phyloP scores from a whole-genome alignment of 352 stramenopile species.

The Globisporangium orthogonon region DNA sequence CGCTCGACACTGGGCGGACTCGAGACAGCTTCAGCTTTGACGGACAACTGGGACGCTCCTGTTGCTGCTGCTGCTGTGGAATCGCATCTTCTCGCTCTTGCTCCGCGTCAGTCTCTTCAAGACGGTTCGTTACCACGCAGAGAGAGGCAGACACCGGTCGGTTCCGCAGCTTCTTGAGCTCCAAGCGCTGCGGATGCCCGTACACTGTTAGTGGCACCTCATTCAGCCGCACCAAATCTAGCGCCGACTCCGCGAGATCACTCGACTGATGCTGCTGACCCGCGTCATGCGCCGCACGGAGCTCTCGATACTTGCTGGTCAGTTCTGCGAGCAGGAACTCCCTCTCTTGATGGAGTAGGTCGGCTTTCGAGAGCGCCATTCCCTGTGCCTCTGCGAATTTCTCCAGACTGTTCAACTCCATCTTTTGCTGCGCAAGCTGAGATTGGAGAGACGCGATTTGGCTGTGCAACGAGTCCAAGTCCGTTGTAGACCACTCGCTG shows the following conservation, averaged over 20 bases:
- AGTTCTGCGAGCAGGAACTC: slow-evolving; percentile 48
- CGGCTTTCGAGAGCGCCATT: slow-evolving; percentile 26
- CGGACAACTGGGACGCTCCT: not conserved
- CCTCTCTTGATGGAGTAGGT: slow-evolving; percentile 49
- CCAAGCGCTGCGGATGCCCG: slow-evolving; percentile 35
- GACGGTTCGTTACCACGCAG: slow-evolving; percentile 4
- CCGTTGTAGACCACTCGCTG: slow-evolving; percentile 37
- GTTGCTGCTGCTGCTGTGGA: not conserved
- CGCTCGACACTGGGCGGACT: slow-evolving; percentile 5
- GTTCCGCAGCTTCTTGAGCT: slow-evolving; percentile 23
- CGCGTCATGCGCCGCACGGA: slow-evolving; percentile 18
- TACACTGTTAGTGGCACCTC: slow-evolving; percentile 44
- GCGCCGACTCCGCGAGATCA: slow-evolving; percentile 2
- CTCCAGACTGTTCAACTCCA: slow-evolving; percentile 6
- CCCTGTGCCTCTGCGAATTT: slow-evolving; percentile 17
- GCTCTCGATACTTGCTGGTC: slow-evolving; percentile 32
- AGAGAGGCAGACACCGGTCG: slow-evolving; percentile 21
- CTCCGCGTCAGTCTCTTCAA: not conserved
- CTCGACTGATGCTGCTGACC: slow-evolving; percentile 2
- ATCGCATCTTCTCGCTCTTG: slow-evolving; percentile 1
- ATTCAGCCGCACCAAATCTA: not conserved
- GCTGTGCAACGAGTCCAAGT: slow-evolving; percentile 32
- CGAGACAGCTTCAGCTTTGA: not conserved
- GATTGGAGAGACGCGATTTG: slow-evolving; percentile 18
- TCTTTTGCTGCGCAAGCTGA: slow-evolving; percentile 18